Evolutionary conservation across 2,329 filamentous ascomycete genomes (phyloP).

Genomic region (Phialophora macrospora): DNA sequence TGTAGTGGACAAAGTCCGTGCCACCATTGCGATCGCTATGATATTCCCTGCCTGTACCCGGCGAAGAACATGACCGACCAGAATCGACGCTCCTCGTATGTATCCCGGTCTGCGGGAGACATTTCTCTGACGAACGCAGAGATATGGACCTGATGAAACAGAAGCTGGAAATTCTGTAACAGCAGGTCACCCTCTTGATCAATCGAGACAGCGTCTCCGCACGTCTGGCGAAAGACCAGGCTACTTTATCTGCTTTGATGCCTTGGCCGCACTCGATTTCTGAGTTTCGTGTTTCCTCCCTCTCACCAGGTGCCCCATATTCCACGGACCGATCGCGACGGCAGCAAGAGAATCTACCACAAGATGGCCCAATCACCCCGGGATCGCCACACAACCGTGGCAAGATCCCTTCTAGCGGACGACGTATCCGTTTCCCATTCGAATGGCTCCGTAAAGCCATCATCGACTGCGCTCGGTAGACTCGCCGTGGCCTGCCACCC

Average conservation of each 20-base stretch:
- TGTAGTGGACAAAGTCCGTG: conserved; percentile 28
- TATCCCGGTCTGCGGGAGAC: neutral
- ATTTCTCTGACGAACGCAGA: conserved; percentile 10
- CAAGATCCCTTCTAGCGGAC: conserved; percentile 3
- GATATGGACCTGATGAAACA: conserved; percentile 18
- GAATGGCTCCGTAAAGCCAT: neutral
- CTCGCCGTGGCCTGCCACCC: conserved; percentile 21
- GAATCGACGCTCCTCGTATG: conserved; percentile 14
- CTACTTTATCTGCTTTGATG: conserved; percentile 4
- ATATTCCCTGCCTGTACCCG: conserved; percentile 15
- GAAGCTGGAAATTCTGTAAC: conserved; percentile 18
- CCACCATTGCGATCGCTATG: conserved; percentile 24
- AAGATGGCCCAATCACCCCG: conserved; percentile 2
- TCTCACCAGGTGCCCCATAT: neutral
- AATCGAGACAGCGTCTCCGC: conserved; percentile 13
- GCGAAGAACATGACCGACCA: conserved; percentile 6
- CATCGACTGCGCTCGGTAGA: conserved; percentile 2
- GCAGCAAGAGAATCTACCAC: neutral
- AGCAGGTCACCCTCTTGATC: conserved; percentile 19
- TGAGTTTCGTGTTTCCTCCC: neutral
- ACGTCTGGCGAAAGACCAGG: neutral
- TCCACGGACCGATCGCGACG: neutral
- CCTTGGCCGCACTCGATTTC: conserved; percentile 11
- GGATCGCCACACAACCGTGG: neutral
- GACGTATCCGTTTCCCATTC: neutral